phyloP scores from a whole-genome alignment of 2,329 filamentous ascomycete species.

The Bipolaris victoriae region DNA sequence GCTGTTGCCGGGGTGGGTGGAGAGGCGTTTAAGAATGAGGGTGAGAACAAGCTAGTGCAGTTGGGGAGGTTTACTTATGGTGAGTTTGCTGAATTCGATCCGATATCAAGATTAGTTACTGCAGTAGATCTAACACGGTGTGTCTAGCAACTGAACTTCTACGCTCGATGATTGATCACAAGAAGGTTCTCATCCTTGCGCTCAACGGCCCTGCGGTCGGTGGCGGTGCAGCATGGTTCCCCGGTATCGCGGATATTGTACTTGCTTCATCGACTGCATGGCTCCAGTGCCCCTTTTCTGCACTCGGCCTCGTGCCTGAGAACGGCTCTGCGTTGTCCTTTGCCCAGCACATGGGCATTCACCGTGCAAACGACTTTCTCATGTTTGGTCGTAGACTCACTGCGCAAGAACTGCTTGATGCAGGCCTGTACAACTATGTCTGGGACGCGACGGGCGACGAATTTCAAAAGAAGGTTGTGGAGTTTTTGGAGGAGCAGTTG shows the following conservation, averaged over 20 bases:
- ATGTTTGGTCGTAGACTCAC: slow-evolving; percentile 58
- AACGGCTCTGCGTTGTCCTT: slow-evolving; percentile 56
- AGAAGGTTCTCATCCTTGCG: slow-evolving; percentile 58
- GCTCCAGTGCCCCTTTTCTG: slow-evolving; percentile 58
- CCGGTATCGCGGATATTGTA: slow-evolving; percentile 57
- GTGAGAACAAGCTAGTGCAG: slow-evolving; percentile 44
- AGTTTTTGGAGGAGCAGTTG: slow-evolving; percentile 54
- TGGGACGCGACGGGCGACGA: slow-evolving; percentile 49
- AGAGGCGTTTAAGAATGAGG: slow-evolving; percentile 28
- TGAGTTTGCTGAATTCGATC: slow-evolving; percentile 19
- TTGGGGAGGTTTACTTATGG: slow-evolving; percentile 38
- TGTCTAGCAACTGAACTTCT: slow-evolving; percentile 46
- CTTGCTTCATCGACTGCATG: slow-evolving; percentile 54
- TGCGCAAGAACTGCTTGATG: slow-evolving; percentile 52
- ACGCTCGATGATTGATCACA: slow-evolving; percentile 57
- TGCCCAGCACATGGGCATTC: slow-evolving; percentile 57
- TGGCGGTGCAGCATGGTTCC: slow-evolving; percentile 59
- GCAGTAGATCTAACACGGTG: neutral
- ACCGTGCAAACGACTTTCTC: slow-evolving; percentile 59
- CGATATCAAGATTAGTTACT: too few relatives aligned
- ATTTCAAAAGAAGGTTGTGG: slow-evolving; percentile 52
- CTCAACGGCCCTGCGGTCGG: slow-evolving; percentile 60
- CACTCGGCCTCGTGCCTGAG: slow-evolving; percentile 58
- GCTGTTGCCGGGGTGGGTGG: slow-evolving; percentile 26
- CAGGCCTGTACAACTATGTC: slow-evolving; percentile 56